These are phyloP conservation scores for Metrosideros polymorpha DNA, from an alignment of 441 rosid genomes.

Conservation along the genomic window DNA sequence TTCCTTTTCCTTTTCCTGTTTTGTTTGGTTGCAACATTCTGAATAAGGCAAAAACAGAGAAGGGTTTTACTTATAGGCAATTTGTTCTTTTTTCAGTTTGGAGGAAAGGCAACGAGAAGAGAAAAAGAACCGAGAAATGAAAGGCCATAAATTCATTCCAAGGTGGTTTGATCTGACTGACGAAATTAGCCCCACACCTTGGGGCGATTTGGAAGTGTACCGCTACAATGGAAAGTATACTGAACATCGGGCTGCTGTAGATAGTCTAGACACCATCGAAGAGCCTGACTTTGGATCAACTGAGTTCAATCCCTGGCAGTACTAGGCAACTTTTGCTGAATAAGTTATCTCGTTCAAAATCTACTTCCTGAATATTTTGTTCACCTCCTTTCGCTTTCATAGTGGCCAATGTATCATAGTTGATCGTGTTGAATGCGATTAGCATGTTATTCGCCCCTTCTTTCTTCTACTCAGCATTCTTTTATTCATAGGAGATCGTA, in stretches of 20 bases:
- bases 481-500: background rate
- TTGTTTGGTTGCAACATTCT: background rate
- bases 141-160: conserved; percentile 56
- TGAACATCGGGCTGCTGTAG: conserved; percentile 48
- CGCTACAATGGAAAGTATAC: conserved; percentile 71
- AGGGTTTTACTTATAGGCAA: background rate
- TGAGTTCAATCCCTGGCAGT: conserved; percentile 66
- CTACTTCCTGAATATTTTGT: background rate
- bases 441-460: background rate
- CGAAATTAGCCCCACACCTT: conserved; percentile 77
- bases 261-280: conserved; percentile 29
- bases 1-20: background rate
- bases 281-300: conserved; percentile 30
- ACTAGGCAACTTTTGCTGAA: conserved; percentile 32
- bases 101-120: conserved; percentile 98
- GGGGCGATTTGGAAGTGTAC: conserved; percentile 97
- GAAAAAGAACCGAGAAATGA: conserved; percentile 68
- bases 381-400: background rate
- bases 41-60: background rate
- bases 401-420: background rate
- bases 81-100: conserved; percentile 31
- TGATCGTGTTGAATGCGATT: background rate
- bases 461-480: background rate
- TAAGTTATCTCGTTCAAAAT: conserved; percentile 12
- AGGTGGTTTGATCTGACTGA: conserved; percentile 80